phyloP scores from a whole-genome alignment of 352 stramenopile species.

The Phytophthora niederhauseri region DNA sequence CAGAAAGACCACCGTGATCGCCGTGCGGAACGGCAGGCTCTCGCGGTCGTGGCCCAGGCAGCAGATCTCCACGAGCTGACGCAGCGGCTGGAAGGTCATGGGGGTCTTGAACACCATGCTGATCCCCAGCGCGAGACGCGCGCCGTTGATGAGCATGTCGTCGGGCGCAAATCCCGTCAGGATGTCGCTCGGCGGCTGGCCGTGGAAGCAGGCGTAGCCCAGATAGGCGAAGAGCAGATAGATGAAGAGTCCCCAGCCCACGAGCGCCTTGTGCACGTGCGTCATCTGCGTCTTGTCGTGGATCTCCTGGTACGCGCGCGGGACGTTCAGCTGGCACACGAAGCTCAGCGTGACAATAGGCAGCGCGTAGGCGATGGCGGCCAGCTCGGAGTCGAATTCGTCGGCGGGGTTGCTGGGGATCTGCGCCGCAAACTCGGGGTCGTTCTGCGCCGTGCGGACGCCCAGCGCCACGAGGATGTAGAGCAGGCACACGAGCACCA shows the following conservation, averaged over 20 bases:
- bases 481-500: constrained; percentile 78
- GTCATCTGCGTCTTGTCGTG: constrained; percentile 73
- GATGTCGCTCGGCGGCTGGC: constrained; percentile 85
- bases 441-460: constrained; percentile 51
- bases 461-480: constrained; percentile 80
- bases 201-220: constrained; percentile 82
- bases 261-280: constrained; percentile 67
- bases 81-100: constrained; percentile 87
- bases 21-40: constrained; percentile 70
- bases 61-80: constrained; percentile 74
- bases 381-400: constrained; percentile 65
- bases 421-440: constrained; percentile 45
- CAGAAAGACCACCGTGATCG: constrained; percentile 76
- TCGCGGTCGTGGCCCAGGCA: constrained; percentile 74
- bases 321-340: constrained; percentile 83
- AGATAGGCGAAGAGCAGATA: constrained; percentile 75
- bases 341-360: constrained; percentile 86
- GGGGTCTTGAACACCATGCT: constrained; percentile 87
- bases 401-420: constrained; percentile 48
- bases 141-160: constrained; percentile 81
- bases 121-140: constrained; percentile 67
- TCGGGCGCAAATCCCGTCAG: constrained; percentile 73
- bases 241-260: constrained; percentile 53
- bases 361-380: constrained; percentile 71
- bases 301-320: constrained; percentile 80